phyloP scores from a whole-genome alignment of 2,329 filamentous ascomycete genomes.

The Verticillium nonalfalfae region DNA sequence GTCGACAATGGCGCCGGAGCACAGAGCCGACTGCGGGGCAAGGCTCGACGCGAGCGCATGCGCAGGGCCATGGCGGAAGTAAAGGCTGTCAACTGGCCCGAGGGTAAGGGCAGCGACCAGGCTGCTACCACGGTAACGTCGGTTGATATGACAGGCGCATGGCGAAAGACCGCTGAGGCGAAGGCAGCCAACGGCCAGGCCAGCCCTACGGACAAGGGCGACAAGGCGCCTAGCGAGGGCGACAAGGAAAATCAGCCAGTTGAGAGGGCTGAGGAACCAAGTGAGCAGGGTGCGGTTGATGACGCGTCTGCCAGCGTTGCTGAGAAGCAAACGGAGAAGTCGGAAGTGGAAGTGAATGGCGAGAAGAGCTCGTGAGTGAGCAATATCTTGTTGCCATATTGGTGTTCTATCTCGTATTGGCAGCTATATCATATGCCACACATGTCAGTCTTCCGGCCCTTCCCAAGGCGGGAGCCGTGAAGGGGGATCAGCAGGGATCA shows the following conservation, averaged over 20 bases:
- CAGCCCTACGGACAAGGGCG: constrained; percentile 18
- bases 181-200: constrained; percentile 12
- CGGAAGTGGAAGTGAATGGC: constrained; percentile 1
- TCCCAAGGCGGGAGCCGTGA: too few relatives aligned
- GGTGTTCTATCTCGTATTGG: neutral
- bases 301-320: neutral
- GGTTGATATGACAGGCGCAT: constrained; percentile 16
- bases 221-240: constrained; percentile 24
- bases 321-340: constrained; percentile 1
- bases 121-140: constrained; percentile 20
- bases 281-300: neutral
- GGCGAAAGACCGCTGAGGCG: neutral
- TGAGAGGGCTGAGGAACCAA: constrained; percentile 2
- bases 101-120: constrained; percentile 13
- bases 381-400: neutral
- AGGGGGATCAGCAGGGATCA: neutral
- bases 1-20: constrained; percentile 67
- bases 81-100: constrained; percentile 20
- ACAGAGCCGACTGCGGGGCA: constrained; percentile 49
- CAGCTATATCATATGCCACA: neutral
- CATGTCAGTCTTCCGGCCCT: too few relatives aligned
- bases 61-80: constrained; percentile 48
- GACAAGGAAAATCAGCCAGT: constrained; percentile 41
- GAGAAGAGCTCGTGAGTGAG: neutral
- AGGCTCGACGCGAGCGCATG: constrained; percentile 50